Conservation (phyloP, 805 yeast genomes). For the Candida krabiensis region DNA sequence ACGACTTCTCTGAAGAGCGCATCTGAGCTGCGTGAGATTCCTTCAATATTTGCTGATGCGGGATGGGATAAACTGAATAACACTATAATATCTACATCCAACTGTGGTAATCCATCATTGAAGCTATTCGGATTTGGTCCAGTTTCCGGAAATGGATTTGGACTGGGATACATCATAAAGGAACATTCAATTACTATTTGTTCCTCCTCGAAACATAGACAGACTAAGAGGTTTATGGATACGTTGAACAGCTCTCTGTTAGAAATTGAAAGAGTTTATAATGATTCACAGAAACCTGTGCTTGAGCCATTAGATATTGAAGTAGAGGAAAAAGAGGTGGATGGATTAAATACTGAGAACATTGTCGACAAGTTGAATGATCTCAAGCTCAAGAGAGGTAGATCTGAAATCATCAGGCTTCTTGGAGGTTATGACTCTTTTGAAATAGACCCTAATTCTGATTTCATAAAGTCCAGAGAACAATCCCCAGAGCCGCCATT, state of each 20-base stretch:
- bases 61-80: slow-evolving; percentile 88
- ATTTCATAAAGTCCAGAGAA: slow-evolving; percentile 55
- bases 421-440: slow-evolving; percentile 89
- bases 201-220: slow-evolving; percentile 85
- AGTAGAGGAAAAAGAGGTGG: slow-evolving; percentile 2
- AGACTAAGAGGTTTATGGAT: slow-evolving; percentile 73
- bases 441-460: slow-evolving; percentile 60
- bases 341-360: slow-evolving; percentile 18
- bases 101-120: slow-evolving; percentile 90
- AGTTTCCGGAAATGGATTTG: slow-evolving; percentile 85
- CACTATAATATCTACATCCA: slow-evolving; percentile 77
- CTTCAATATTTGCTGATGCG: slow-evolving; percentile 75
- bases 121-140: slow-evolving; percentile 92
- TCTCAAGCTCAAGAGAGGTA: slow-evolving; percentile 18
- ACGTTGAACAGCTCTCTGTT: slow-evolving; percentile 62
- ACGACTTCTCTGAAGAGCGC: slow-evolving; percentile 23
- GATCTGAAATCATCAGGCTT: slow-evolving; percentile 35
- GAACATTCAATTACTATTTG: slow-evolving; percentile 76
- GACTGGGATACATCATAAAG: slow-evolving; percentile 89
- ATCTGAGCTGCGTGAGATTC: slow-evolving; percentile 44
- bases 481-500: slow-evolving; percentile 54
- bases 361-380: slow-evolving; percentile 19
- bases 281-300: slow-evolving; percentile 30
- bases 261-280: slow-evolving; percentile 55
- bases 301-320: slow-evolving; percentile 1